Base-by-base conservation (phyloP, 2,329 filamentous ascomycete genomes). In the Fusarium sp. region DNA sequence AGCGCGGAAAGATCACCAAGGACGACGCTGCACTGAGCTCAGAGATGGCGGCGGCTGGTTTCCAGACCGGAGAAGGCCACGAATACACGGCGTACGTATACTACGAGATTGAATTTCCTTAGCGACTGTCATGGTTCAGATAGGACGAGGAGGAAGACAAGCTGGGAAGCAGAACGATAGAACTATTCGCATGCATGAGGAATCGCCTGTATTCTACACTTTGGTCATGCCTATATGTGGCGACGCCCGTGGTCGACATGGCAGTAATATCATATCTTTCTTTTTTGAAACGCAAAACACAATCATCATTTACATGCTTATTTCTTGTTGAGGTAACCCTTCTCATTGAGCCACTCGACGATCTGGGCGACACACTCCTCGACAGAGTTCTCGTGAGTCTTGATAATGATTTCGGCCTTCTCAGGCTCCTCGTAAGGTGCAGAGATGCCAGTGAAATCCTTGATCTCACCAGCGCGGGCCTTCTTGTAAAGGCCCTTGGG, bases 401-500 rank as follows among this genome's bases (percentile, higher is more conserved):
- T 87, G 77, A 99, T 92, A 72, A 91, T 90, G 72, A 99, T 92
- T 84, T 99, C 96, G 2, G 96, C 88, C 61, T 89, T 89, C 78
- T 90, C 84, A 7, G 96, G 96, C 65, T 89, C 92, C 87, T 99
- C 96, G 79, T 99, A 99, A 3, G 96, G 96, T 31, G 95, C 94
- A 71, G 91, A 94, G 76, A 98, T 93, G 57, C 96, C 96, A 2
- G 96, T 99, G 79, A 99, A 99, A 73, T 98, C 93, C 82, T 97
- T 96, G 81, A 98, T 98, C 80, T 97, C 89, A 44, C 96, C 96
- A 52, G 92, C 91, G 44, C 95, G 86, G 13, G 96, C 96, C 88
- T 97, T 97, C 87, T 97, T 97, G 84, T 99, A 99, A 64, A 98
- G 83, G 7, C 95, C 96, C 88, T 99, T 99, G 49, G 96, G 96